Conservation (phyloP, 2,329 filamentous ascomycete genomes). For the Rhinocladiella similis region DNA sequence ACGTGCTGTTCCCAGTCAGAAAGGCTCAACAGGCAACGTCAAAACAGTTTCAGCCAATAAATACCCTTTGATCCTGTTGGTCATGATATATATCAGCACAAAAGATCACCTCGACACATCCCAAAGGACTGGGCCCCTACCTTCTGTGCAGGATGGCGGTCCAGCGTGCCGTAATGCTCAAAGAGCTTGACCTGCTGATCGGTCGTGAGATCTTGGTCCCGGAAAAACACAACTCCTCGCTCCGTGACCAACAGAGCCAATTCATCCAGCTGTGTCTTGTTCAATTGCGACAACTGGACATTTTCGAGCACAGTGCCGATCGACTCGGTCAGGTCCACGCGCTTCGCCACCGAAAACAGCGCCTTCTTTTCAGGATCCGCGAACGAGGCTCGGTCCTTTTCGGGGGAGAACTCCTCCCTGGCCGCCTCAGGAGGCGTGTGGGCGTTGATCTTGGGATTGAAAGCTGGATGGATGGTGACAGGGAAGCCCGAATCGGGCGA, state of each 20-base stretch:
- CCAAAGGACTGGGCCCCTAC: background rate
- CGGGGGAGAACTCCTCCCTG: slow-evolving; percentile 32
- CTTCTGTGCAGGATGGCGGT: slow-evolving; percentile 46
- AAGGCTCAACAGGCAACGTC: no score
- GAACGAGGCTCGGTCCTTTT: slow-evolving; percentile 36
- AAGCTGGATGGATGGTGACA: slow-evolving; percentile 47
- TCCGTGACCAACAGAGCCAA: slow-evolving; percentile 65
- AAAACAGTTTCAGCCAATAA: no score
- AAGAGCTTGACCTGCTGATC: slow-evolving; percentile 47
- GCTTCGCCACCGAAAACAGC: slow-evolving; percentile 34
- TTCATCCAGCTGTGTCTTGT: slow-evolving; percentile 50
- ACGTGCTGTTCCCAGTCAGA: slow-evolving; percentile 34
- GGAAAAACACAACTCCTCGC: slow-evolving; percentile 53
- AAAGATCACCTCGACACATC: no score
- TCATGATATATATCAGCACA: no score
- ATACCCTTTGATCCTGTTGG: background rate
- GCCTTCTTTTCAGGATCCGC: slow-evolving; percentile 44
- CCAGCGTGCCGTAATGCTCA: slow-evolving; percentile 51
- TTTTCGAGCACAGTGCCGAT: slow-evolving; percentile 39
- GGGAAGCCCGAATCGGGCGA: slow-evolving; percentile 52
- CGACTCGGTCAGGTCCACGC: slow-evolving; percentile 39
- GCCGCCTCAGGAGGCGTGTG: slow-evolving; percentile 43
- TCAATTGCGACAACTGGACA: slow-evolving; percentile 49
- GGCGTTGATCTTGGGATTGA: slow-evolving; percentile 48
- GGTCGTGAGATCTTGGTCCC: slow-evolving; percentile 51